Evolutionary conservation across 2,329 filamentous ascomycete species (phyloP).

Genomic region (Aspergillus flavus): DNA sequence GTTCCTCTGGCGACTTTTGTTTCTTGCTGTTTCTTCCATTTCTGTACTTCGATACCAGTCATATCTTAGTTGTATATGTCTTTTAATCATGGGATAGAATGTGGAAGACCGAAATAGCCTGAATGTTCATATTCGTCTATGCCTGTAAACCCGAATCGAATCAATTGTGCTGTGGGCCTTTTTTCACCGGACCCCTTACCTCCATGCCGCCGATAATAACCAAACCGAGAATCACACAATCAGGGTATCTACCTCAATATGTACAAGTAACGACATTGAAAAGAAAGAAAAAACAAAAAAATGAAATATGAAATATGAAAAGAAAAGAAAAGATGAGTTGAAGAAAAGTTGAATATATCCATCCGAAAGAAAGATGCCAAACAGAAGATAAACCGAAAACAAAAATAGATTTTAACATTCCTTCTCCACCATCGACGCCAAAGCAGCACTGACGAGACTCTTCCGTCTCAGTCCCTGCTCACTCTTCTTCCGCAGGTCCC

Average conservation of each 20-base stretch:
- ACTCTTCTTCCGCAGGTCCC: slow-evolving; percentile 35
- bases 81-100: neutral
- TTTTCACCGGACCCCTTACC: neutral
- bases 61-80: neutral
- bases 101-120: neutral
- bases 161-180: neutral
- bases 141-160: neutral
- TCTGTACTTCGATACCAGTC: neutral
- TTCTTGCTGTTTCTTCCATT: neutral
- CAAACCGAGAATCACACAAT: slow-evolving; percentile 11
- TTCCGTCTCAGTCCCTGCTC: slow-evolving; percentile 41
- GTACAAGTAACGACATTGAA: slow-evolving; percentile 3
- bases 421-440: slow-evolving; percentile 38
- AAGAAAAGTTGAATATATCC: neutral
- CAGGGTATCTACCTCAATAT: slow-evolving; percentile 17
- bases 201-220: neutral
- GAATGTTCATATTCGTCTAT: neutral
- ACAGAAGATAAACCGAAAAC: neutral
- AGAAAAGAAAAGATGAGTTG: neutral
- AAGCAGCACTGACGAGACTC: slow-evolving; percentile 42
- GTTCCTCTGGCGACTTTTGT: neutral
- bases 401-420: slow-evolving; percentile 3
- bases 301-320: neutral
- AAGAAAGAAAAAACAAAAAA: neutral
- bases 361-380: slow-evolving; percentile 1